These are phyloP conservation scores for Apiospora koreana DNA, from an alignment of 2,329 filamentous ascomycete genomes.

Conservation along the genomic window DNA sequence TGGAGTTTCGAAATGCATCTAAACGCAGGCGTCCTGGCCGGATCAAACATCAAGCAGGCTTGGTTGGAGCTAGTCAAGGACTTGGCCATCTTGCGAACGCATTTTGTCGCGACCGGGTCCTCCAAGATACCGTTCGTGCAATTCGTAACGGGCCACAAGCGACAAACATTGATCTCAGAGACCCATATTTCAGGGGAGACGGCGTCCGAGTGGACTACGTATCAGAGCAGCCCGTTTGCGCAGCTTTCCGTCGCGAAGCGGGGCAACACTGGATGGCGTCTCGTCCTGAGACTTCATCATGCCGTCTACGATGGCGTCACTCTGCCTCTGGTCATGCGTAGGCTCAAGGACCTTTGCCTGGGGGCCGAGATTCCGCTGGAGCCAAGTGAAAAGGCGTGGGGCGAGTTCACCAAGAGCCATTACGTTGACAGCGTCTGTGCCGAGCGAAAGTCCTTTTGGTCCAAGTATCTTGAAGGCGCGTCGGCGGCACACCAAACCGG, in stretches of 20 bases:
- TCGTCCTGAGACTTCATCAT: conserved; percentile 73
- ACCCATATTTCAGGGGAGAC: too few species aligned
- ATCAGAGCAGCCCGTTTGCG: conserved; percentile 26
- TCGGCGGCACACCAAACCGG: not conserved
- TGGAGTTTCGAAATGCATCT: conserved; percentile 62
- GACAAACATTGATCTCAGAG: too few species aligned
- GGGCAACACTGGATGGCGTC: conserved; percentile 23
- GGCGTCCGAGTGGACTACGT: conserved; percentile 19
- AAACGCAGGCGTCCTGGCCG: conserved; percentile 32
- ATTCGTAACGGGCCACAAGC: conserved; percentile 43
- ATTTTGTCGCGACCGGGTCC: conserved; percentile 56
- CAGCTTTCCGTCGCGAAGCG: conserved; percentile 22
- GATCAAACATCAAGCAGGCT: conserved; percentile 49
- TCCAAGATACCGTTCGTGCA: conserved; percentile 61
- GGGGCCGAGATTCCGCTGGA: not conserved
- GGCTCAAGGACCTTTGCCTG: conserved; percentile 31
- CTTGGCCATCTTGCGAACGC: conserved; percentile 68
- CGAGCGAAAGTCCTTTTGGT: conserved; percentile 44
- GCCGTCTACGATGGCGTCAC: conserved; percentile 87
- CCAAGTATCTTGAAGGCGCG: conserved; percentile 40
- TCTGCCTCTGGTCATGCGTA: conserved; percentile 62
- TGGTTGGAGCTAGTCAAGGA: conserved; percentile 62
- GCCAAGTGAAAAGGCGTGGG: conserved; percentile 24
- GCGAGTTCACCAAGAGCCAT: conserved; percentile 24
- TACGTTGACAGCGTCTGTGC: conserved; percentile 15